Evolutionary conservation across 768 basidiomycete genomes (phyloP), one percentile per base, ranked within the genome.

Genomic region (Chalciporus piperatus): DNA sequence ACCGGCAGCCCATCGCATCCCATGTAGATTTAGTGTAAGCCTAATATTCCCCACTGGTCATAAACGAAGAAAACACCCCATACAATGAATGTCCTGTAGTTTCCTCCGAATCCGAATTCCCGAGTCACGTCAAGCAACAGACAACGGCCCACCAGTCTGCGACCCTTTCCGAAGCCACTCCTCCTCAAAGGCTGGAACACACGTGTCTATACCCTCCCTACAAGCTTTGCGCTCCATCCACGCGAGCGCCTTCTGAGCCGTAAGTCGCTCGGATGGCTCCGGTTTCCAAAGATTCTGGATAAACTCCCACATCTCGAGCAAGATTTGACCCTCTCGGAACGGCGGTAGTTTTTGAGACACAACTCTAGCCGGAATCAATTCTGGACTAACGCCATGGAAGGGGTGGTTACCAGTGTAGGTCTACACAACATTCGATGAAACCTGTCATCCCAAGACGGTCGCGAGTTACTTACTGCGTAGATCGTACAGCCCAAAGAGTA

Each of bases 401-500:
- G 62, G 63, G n/a, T 30, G 40, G 23, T 9, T 45, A 20, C 45
- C 52, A 8, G 57, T 50, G 44, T 65, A 67, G 16, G 27, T 27
- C 27, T 27, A 27, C 27, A 9, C 22, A 27, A 27, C 9, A 6
- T 27, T 9, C 6, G 27, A 27, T 27, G 27, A 27, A 9, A 27
- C 6, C 7, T 9, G 6, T 4, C 27, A 9, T 27, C 6, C 7
- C 27, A 5, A 5, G 27, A 9, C 7, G 1, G 6, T 9, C 2
- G 9, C 27, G 27, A 27, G 22, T 22, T 22, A 22, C 27, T 27
- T 27, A 72, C 72, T 61, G 64, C 71, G 25, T 74, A 76, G 38
- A 71, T 71, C 2, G 74, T 73, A 44, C 73, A 76, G 22, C 64
- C 72, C 38, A 72, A 64, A 1, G 76, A 70, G 51, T 76, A 77